Evolutionary conservation across 202 grass and related monocot species (phyloP), one percentile per base, ranked within the genome.

Genomic region (Bolboschoenoplectus hybrid): DNA sequence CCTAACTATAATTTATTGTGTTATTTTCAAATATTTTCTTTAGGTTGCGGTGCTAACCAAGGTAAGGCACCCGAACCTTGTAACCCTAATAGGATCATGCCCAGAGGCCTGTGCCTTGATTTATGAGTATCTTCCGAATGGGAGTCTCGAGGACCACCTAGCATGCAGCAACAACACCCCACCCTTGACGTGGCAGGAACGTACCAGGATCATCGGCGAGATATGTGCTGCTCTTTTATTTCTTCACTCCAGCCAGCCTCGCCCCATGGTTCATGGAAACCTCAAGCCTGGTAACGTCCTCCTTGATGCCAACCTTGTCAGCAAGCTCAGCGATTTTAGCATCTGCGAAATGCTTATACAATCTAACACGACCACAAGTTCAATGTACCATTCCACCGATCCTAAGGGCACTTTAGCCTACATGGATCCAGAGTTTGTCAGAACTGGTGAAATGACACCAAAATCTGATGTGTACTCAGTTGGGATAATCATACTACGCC

Each of bases 231-330:
- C 91, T 26, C 61, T 97, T 40, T 86, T 80, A 57, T 97, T 94
- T 86, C 89, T 97, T 32, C 95, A 94, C 70, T 91, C 92, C 0
- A 88, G 89, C 85, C 87, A 87, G 74, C 91, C 92, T 4, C 89
- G 88, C 64, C 88, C 92, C 9, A 69, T 97, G 9, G 88, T 95
- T 17, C 92, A 97, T 20, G 92, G 91, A 14, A 88, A 97, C 50
- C 76, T 95, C 16, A 97, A 97, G 70, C 89, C 91, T 16, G 83
- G 3, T 1, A 97, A 94, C 69, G 93, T 97, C 81, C 91, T 97
- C 55, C 87, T 95, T 1, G 92, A 97, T 5, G 81, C 69, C 65
- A 93, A 93, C 70, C 71, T 90, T n/a, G 85, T 89, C 19, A 89
- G 91, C 85, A 97, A 94, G 80, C 85, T 97, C 9, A 87, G 91